Evolutionary conservation across 768 basidiomycete genomes (phyloP), one percentile per base, ranked within the genome.

Genomic region (Collybia mongolica): DNA sequence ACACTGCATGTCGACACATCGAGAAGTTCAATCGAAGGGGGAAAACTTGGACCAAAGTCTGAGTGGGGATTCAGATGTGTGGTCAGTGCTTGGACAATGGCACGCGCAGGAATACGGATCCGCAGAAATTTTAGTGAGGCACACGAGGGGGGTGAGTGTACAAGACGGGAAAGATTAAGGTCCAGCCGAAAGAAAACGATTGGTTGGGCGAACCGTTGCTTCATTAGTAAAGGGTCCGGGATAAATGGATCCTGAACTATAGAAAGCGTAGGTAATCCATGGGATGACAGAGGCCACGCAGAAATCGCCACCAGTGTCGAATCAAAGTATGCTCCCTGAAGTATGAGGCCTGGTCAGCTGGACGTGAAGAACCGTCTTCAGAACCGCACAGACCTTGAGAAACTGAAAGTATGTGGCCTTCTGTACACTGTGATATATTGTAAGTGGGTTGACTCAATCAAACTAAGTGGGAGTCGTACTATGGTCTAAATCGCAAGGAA

Each of bases 241-340:
- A 77, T 73, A 3, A 82, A 65, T 2, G 82, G 76, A 53, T 89
- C 88, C 66, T 90, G 87, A 9, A 87, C 71, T 41, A 90, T 77
- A 3, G 86, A 88, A 2, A 88, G 59, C 0, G 67, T 65, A 1
- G 72, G 67, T 2, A 86, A 64, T 6, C 52, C 46, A 9, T 50
- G 23, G 14, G 52, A 36, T 3, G 61, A 58, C 14, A 65, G 55
- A 3, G 84, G 82, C 88, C 91, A 92, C 23, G 67, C 69, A 3
- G 86, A 76, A 43, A 96, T 69, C 4, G 78, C 76, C 17, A 72
- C 63, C 3, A 94, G 71, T 0, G 81, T 74, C 2, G 82, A 84
- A 62, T 96, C 92, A 57, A 92, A 95, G 65, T 94, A 95, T 36
- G 83, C 80, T 19, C 93, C 93, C 84, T 84, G 43, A 4, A 15